Evolutionary conservation across 2,329 filamentous ascomycete species (phyloP).

Genomic region (Camillea tinctor): DNA sequence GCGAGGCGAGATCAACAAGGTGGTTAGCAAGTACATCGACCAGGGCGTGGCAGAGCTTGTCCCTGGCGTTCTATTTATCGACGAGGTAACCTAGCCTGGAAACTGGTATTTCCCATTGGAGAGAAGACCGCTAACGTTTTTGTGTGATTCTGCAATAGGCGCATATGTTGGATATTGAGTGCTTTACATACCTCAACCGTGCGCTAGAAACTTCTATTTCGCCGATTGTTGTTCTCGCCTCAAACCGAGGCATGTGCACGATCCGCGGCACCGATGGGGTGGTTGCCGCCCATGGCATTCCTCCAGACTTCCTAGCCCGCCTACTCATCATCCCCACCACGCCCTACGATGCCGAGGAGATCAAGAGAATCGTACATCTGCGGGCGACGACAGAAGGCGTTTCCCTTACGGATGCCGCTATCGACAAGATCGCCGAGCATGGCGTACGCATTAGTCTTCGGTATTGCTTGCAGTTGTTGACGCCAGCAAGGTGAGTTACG

Average conservation of each 20-base stretch:
- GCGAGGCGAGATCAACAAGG: conserved; percentile 95
- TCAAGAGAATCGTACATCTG: conserved; percentile 86
- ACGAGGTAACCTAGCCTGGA: conserved; percentile 59
- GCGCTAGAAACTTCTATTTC: conserved; percentile 94
- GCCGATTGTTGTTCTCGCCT: conserved; percentile 95
- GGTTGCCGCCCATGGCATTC: conserved; percentile 87
- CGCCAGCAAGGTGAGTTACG: conserved; percentile 68
- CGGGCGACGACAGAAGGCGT: conserved; percentile 81
- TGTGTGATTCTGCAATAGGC: conserved; percentile 55
- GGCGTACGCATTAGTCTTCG: conserved; percentile 86
- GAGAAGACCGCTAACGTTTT: conserved; percentile 2
- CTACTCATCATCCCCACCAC: conserved; percentile 95
- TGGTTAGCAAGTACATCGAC: conserved; percentile 98
- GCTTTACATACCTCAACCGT: conserved; percentile 97
- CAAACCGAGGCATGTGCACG: conserved; percentile 90
- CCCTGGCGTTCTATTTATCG: conserved; percentile 97
- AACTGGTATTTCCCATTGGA: not conserved
- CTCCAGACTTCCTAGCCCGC: conserved; percentile 87
- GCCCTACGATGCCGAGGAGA: conserved; percentile 83
- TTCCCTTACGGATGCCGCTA: conserved; percentile 73
- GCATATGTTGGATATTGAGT: conserved; percentile 99
- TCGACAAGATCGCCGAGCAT: conserved; percentile 83
- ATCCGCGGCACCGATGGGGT: conserved; percentile 85
- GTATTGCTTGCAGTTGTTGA: conserved; percentile 89
- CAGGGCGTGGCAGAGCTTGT: conserved; percentile 97